Percentiles rank a stretch among this genome's conserved stretches.
These are phyloP conservation scores for Thermomyces lanuginosus DNA, from an alignment of 2,329 filamentous ascomycete genomes.

Conservation along the genomic window DNA sequence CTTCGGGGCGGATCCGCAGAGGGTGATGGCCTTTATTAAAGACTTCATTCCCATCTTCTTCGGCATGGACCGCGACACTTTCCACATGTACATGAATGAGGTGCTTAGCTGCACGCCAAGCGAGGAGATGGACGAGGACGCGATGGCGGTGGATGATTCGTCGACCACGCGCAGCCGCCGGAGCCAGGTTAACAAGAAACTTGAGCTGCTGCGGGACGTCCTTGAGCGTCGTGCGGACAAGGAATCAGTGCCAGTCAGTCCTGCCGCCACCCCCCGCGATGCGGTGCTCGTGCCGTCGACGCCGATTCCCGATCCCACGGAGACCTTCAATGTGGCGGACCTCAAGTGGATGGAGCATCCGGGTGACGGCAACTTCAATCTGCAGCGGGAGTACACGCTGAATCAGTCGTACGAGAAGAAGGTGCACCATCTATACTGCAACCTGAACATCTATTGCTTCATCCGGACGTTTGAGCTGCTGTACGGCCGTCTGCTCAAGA, in stretches of 20 bases:
- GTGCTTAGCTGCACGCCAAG: slow-evolving; percentile 58
- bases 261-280: slow-evolving; percentile 81
- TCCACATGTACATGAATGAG: slow-evolving; percentile 50
- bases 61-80: slow-evolving; percentile 52
- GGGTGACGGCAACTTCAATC: slow-evolving; percentile 37
- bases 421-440: slow-evolving; percentile 80
- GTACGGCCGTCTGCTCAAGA: slow-evolving; percentile 64
- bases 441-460: slow-evolving; percentile 84
- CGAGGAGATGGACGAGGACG: slow-evolving; percentile 61
- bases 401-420: slow-evolving; percentile 69
- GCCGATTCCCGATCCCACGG: slow-evolving; percentile 37
- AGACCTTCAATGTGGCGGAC: slow-evolving; percentile 31
- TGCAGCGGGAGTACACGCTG: slow-evolving; percentile 50
- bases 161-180: slow-evolving; percentile 53
- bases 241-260: slow-evolving; percentile 54
- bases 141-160: slow-evolving; percentile 51
- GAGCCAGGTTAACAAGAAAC: slow-evolving; percentile 50
- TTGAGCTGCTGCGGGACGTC: slow-evolving; percentile 64
- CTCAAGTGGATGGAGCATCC: slow-evolving; percentile 46
- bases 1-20: slow-evolving; percentile 48
- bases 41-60: slow-evolving; percentile 64
- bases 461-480: slow-evolving; percentile 85
- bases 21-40: slow-evolving; percentile 59
- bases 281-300: slow-evolving; percentile 31
- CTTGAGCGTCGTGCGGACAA: slow-evolving; percentile 63